A percentile compares a stretch with the other conserved stretches of the same genome.
Conservation (phyloP, 108 stramenopile genomes). For the Fragilariopsis cylindrus region DNA sequence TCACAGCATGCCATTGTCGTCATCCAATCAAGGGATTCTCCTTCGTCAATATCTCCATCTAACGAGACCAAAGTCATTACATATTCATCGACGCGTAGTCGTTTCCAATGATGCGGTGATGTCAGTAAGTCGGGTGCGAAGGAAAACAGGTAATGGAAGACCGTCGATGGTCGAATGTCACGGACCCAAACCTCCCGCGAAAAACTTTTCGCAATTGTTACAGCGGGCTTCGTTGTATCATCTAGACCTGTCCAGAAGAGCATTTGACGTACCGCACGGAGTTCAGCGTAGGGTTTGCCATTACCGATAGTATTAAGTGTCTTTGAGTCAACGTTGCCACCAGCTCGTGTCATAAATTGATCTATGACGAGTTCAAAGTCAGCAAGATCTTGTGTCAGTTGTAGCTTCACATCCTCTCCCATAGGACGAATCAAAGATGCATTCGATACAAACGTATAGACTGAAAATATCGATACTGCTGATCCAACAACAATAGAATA, state of each 20-base stretch:
- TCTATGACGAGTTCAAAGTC: constrained; percentile 82
- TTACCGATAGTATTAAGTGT: constrained; percentile 64
- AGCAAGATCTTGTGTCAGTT: constrained; percentile 81
- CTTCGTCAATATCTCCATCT: constrained; percentile 81
- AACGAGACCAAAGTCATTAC: constrained; percentile 61
- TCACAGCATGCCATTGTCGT: constrained; percentile 85
- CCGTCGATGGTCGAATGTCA: constrained; percentile 81
- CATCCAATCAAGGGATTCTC: constrained; percentile 89
- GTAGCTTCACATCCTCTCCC: constrained; percentile 64
- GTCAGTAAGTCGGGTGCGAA: constrained; percentile 77
- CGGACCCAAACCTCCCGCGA: constrained; percentile 82
- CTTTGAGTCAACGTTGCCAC: constrained; percentile 44
- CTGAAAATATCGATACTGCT: constrained; percentile 73
- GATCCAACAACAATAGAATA: constrained; percentile 69
- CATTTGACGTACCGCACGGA: constrained; percentile 83
- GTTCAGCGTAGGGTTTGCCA: constrained; percentile 82
- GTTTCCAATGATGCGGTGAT: constrained; percentile 83
- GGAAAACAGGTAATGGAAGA: constrained; percentile 82
- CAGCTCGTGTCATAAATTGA: constrained; percentile 71
- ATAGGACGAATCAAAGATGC: constrained; percentile 75
- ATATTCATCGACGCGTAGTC: constrained; percentile 78
- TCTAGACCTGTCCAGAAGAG: constrained; percentile 87
- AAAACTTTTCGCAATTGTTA: constrained; percentile 65
- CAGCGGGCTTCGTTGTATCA: constrained; percentile 49
- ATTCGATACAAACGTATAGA: constrained; percentile 85